A percentile compares a stretch with the other conserved stretches of the same genome.
Evolutionary conservation across 1,284 basidiomycete species (phyloP).

Genomic region (Athelia sp.): DNA sequence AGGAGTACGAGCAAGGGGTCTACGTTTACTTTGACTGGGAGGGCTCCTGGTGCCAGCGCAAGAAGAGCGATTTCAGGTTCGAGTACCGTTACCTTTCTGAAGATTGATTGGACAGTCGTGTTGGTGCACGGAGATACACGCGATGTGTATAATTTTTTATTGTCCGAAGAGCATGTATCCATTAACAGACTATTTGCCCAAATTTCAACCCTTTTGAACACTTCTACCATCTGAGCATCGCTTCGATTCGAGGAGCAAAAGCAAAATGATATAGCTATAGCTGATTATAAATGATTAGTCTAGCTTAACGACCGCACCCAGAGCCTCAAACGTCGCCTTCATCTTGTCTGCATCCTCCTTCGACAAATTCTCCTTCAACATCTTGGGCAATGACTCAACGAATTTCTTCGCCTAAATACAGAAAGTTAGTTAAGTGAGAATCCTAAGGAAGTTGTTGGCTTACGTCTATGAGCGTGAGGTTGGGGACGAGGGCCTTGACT

Average conservation of each 20-base stretch:
- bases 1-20: conserved; percentile 99
- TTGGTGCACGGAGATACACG: conserved; percentile 4
- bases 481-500: conserved; percentile 93
- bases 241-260: not conserved
- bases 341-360: conserved; percentile 99
- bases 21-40: conserved; percentile 98
- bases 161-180: conserved; percentile 6
- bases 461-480: conserved; percentile 94
- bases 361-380: conserved; percentile 91
- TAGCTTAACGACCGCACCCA: conserved; percentile 86
- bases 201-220: not conserved
- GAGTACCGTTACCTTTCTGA: conserved; percentile 90
- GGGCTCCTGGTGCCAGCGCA: conserved; percentile 95
- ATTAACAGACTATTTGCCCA: conserved; percentile 12
- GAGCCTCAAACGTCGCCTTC: conserved; percentile 82
- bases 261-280: not conserved
- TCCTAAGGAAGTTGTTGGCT: conserved; percentile 27
- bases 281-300: conserved; percentile 44
- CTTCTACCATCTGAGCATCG: not conserved
- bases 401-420: conserved; percentile 92
- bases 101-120: conserved; percentile 43
- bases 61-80: conserved; percentile 97
- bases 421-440: conserved; percentile 5
- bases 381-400: conserved; percentile 92
- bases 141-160: conserved; percentile 7